These are phyloP conservation scores for Starmera amethionina DNA, from an alignment of 805 yeast genomes.

Conservation along the genomic window DNA sequence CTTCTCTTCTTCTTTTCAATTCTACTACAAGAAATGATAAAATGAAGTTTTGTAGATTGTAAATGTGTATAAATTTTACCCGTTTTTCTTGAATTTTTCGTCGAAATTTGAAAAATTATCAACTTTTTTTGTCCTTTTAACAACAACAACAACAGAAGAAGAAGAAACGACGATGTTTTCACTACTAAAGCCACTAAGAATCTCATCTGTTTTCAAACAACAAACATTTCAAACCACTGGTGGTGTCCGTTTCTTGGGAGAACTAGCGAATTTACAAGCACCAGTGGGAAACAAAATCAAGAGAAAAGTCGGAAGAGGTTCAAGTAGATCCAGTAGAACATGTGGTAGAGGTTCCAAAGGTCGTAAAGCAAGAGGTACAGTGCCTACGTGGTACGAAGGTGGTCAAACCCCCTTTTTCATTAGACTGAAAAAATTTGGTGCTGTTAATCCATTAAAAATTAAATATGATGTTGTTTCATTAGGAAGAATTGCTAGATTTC, in stretches of 20 bases:
- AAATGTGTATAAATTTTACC: no score
- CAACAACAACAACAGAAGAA: no score
- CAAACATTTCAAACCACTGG: no score
- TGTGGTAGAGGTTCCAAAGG: constrained; percentile 98
- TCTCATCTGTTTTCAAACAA: no score
- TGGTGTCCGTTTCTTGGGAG: constrained; percentile 28
- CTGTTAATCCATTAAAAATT: constrained; percentile 29
- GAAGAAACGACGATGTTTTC: no score
- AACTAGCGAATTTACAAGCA: constrained; percentile 48
- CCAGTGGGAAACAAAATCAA: constrained; percentile 47
- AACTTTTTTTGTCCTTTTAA: no score
- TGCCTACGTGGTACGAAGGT: constrained; percentile 95
- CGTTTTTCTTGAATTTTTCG: no score
- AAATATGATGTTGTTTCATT: constrained; percentile 36
- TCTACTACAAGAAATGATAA: no score
- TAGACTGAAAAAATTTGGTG: constrained; percentile 82
- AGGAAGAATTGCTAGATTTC: constrained; percentile 59
- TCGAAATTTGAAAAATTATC: no score
- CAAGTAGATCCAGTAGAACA: constrained; percentile 87
- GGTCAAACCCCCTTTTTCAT: constrained; percentile 91
- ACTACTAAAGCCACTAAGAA: no score
- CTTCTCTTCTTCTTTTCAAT: no score
- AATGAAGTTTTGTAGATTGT: no score
- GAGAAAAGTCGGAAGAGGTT: constrained; percentile 91
- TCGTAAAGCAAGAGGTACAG: constrained; percentile 90